These are phyloP conservation scores for Colletotrichum chrysophilum DNA, from an alignment of 2,329 filamentous ascomycete species.

Conservation along the genomic window DNA sequence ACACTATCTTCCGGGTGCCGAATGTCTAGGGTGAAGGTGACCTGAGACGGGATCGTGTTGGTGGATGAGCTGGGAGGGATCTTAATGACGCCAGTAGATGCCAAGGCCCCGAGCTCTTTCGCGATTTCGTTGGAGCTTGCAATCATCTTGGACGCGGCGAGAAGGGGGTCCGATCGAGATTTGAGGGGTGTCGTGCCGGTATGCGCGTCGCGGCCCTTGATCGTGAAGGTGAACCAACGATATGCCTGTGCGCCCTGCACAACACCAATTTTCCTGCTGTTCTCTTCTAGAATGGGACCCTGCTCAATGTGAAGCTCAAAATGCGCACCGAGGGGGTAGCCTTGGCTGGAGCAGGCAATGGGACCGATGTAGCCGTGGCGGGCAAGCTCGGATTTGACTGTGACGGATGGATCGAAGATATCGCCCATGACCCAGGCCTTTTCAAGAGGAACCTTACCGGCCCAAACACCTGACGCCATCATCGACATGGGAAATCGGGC, in stretches of 20 bases:
- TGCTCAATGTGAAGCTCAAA: conserved; percentile 90
- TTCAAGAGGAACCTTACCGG: conserved; percentile 67
- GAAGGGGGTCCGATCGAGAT: conserved; percentile 70
- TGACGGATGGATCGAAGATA: conserved; percentile 51
- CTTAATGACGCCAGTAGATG: conserved; percentile 70
- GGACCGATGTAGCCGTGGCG: conserved; percentile 74
- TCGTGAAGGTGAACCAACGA: conserved; percentile 72
- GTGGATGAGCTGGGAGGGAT: conserved; percentile 22
- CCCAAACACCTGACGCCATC: conserved; percentile 79
- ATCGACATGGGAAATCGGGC: conserved; percentile 80
- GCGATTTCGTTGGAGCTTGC: conserved; percentile 69
- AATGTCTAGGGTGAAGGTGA: conserved; percentile 24
- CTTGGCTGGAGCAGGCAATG: conserved; percentile 26
- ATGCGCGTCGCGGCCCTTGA: conserved; percentile 72
- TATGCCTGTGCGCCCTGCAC: conserved; percentile 79
- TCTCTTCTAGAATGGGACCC: conserved; percentile 74
- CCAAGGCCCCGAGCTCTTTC: conserved; percentile 62
- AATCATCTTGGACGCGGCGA: conserved; percentile 72
- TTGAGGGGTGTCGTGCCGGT: conserved; percentile 76
- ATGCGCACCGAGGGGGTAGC: conserved; percentile 69
- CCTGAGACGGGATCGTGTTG: conserved; percentile 20
- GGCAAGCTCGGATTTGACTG: conserved; percentile 57
- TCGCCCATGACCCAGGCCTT: conserved; percentile 52
- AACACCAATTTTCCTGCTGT: conserved; percentile 68
- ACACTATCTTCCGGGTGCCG: conserved; percentile 19